phyloP scores from a whole-genome alignment of 768 basidiomycete species.

The Trametes sanguinea region DNA sequence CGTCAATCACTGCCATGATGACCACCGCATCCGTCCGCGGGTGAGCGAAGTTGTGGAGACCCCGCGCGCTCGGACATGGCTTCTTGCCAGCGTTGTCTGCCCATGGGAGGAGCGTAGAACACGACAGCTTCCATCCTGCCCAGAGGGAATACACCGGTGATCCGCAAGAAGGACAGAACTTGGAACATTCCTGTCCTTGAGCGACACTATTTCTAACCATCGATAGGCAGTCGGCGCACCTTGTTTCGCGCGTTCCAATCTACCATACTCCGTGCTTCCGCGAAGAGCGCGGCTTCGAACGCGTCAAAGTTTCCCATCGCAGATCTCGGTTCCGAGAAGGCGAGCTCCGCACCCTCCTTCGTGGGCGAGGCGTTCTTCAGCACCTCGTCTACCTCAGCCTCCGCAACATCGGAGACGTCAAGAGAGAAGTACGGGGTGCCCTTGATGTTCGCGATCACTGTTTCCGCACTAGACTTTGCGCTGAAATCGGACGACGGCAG shows the following conservation, averaged over 20 bases:
- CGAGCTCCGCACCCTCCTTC: slow-evolving; percentile 42
- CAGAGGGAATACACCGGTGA: slow-evolving; percentile 80
- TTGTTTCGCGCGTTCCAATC: slow-evolving; percentile 95
- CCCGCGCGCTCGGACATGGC: slow-evolving; percentile 77
- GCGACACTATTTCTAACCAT: neutral
- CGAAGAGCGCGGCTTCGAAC: slow-evolving; percentile 76
- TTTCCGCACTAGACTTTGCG: slow-evolving; percentile 35
- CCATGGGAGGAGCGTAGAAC: slow-evolving; percentile 76
- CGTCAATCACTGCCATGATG: slow-evolving; percentile 85
- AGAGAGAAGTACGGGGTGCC: slow-evolving; percentile 88
- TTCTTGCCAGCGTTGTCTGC: slow-evolving; percentile 59
- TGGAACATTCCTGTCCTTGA: slow-evolving; percentile 1
- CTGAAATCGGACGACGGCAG: slow-evolving; percentile 69
- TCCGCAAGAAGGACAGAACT: slow-evolving; percentile 93
- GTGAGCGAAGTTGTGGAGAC: slow-evolving; percentile 84
- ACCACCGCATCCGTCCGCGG: slow-evolving; percentile 87
- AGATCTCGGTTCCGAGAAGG: slow-evolving; percentile 68
- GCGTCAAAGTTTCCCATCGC: slow-evolving; percentile 57
- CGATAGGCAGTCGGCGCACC: slow-evolving; percentile 40
- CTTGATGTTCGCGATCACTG: slow-evolving; percentile 57
- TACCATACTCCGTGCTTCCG: slow-evolving; percentile 74
- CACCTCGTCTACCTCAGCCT: slow-evolving; percentile 45
- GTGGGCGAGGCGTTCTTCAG: slow-evolving; percentile 40
- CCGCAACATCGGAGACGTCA: slow-evolving; percentile 61
- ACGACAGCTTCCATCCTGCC: slow-evolving; percentile 95